Percentiles rank a stretch among this genome's conserved stretches.
Conservation (phyloP, 768 basidiomycete genomes). For the Rhizopogon vinicolor region DNA sequence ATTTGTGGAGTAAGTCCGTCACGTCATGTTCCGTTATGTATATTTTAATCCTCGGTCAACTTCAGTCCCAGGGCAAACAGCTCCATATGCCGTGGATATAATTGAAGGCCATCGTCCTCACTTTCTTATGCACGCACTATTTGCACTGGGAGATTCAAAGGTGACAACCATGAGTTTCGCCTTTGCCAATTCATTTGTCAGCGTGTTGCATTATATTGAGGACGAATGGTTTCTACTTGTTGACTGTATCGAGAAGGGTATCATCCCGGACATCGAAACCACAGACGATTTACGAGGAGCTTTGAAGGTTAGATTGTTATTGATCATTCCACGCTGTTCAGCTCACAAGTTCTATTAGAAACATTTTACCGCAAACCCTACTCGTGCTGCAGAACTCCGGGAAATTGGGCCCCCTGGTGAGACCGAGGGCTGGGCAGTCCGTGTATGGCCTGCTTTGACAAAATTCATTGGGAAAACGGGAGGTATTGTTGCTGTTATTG, state of each 20-base stretch:
- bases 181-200: conserved; percentile 8
- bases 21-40: no score
- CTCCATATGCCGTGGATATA: no score
- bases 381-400: conserved; percentile 14
- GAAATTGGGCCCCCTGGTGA: conserved; percentile 1
- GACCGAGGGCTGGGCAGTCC: neutral
- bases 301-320: conserved; percentile 7
- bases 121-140: no score
- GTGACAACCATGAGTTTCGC: neutral
- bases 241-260: conserved; percentile 10
- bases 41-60: no score
- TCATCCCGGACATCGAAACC: conserved; percentile 11
- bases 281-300: conserved; percentile 7
- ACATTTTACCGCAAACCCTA: conserved; percentile 8
- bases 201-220: conserved; percentile 10
- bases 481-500: neutral
- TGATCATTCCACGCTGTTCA: neutral
- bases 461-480: conserved; percentile 2
- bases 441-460: conserved; percentile 4
- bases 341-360: conserved; percentile 1
- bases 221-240: conserved; percentile 15
- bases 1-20: no score
- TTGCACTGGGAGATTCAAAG: neutral
- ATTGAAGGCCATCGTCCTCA: no score
- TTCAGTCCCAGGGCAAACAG: no score